Base-by-base conservation (phyloP, 345 rosid species). In the Turnera subulata region DNA sequence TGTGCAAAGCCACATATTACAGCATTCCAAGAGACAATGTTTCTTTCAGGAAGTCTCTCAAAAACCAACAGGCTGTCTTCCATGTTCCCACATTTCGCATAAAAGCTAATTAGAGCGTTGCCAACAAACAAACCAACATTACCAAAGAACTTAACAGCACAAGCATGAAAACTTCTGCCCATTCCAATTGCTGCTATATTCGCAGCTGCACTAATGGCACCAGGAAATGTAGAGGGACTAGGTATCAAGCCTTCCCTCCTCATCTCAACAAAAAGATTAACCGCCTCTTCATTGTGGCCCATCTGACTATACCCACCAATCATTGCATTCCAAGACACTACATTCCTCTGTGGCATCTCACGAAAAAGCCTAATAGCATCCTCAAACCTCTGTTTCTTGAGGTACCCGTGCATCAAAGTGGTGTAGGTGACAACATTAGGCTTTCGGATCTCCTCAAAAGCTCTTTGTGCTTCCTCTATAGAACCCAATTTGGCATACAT, bases 21-120 rank as follows among this genome's bases (percentile, higher is more conserved):
- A 53, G 95, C 88, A 66, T 87, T 90, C 84, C 83, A 90, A 11
- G 95, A 82, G 52, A 87, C 83, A 32, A 71, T 39, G 29, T 71
- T 80, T 12, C 73, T 72, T 32, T 71, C 69, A 5, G 3, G 19
- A 38, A 77, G 78, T 73, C 62, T 68, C 37, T 67, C 17, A 32
- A 90, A 90, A 60, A 83, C 80, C 55, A 64, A 43, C 24, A 80
- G 76, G 73, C 89, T 59, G 37, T 87, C 88, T 54, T 80, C 85
- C 89, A 83, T 75, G 76, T 74, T 80, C 15, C 96, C 97, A 47
- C 94, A 88, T 71, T 83, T 87, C 4, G 94, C 84, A 71, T 91
- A 88, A 45, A 82, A 82, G 58, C 89, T 91, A 33, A 91, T 72
- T 18, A 91, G 58, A 64, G 91, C 77, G 59, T 91, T 91, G 66